phyloP scores from a whole-genome alignment of 2,329 filamentous ascomycete species.

The Penicillium sp. region DNA sequence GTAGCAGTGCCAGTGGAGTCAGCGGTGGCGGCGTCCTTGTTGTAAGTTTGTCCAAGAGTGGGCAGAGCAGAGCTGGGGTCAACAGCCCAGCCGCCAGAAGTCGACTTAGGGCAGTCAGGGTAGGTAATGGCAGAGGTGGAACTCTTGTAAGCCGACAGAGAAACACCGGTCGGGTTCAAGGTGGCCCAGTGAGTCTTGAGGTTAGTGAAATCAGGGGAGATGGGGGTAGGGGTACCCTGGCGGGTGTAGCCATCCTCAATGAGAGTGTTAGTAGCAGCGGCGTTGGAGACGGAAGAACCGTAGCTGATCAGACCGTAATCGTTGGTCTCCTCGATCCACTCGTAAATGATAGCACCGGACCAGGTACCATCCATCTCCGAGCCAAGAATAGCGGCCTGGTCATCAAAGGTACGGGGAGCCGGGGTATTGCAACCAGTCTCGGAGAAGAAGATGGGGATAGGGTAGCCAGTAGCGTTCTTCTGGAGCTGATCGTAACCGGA shows the following conservation, averaged over 20 bases:
- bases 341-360: constrained; percentile 82
- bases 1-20: constrained; percentile 3
- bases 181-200: constrained; percentile 75
- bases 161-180: constrained; percentile 68
- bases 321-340: constrained; percentile 86
- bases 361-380: constrained; percentile 67
- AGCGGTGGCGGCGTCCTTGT: constrained; percentile 1
- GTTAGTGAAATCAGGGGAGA: constrained; percentile 76
- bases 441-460: constrained; percentile 85
- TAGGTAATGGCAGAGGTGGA: constrained; percentile 62
- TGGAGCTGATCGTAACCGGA: constrained; percentile 73
- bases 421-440: constrained; percentile 77
- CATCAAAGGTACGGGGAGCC: constrained; percentile 46
- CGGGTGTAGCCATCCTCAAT: constrained; percentile 68
- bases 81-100: constrained; percentile 70
- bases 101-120: constrained; percentile 70
- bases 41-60: constrained; percentile 59
- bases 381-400: constrained; percentile 77
- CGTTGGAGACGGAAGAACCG: constrained; percentile 59
- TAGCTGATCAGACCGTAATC: constrained; percentile 81
- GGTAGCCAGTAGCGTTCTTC: constrained; percentile 66
- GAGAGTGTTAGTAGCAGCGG: constrained; percentile 55
- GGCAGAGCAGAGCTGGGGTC: constrained; percentile 70
- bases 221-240: constrained; percentile 70
- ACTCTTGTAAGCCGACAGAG: constrained; percentile 65